Conservation (phyloP, 179 eudicot genomes). For the Dionaea muscipula region DNA sequence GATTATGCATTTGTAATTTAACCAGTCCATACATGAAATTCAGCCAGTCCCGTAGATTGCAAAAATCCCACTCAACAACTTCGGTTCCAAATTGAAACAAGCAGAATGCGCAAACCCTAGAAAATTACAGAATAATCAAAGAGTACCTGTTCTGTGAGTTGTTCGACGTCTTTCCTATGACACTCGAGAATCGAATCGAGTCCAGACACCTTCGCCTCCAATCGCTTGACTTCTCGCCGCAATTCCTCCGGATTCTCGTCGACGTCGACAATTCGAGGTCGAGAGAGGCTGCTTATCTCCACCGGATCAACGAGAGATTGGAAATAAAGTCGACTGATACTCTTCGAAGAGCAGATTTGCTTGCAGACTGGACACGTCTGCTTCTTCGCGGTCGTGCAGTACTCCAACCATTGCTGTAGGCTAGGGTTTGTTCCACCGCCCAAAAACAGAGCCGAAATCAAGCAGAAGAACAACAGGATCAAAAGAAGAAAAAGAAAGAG, state of each 20-base stretch:
- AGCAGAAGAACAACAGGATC: neutral
- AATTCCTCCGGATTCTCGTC: constrained; percentile 40
- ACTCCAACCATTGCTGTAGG: constrained; percentile 90
- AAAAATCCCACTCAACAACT: too few relatives aligned
- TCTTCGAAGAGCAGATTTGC: constrained; percentile 46
- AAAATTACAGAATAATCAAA: neutral
- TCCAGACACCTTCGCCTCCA: constrained; percentile 54
- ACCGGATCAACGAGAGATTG: constrained; percentile 62
- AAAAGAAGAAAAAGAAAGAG: neutral
- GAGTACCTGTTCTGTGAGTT: constrained; percentile 41
- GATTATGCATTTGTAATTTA: too few relatives aligned
- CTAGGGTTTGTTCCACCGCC: constrained; percentile 28
- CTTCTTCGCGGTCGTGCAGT: constrained; percentile 51
- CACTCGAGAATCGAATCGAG: constrained; percentile 43
- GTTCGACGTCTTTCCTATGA: constrained; percentile 35
- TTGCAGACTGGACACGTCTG: constrained; percentile 80
- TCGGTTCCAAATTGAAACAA: too few relatives aligned
- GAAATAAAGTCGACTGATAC: constrained; percentile 69
- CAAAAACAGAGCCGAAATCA: neutral
- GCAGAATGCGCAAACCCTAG: neutral
- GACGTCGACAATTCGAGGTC: neutral
- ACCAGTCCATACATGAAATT: too few relatives aligned
- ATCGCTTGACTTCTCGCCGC: constrained; percentile 41
- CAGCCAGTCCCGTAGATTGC: too few relatives aligned
- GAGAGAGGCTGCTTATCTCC: constrained; percentile 32